Conservation (phyloP, 2,329 filamentous ascomycete genomes). For the Exutisphaerella laricina region DNA sequence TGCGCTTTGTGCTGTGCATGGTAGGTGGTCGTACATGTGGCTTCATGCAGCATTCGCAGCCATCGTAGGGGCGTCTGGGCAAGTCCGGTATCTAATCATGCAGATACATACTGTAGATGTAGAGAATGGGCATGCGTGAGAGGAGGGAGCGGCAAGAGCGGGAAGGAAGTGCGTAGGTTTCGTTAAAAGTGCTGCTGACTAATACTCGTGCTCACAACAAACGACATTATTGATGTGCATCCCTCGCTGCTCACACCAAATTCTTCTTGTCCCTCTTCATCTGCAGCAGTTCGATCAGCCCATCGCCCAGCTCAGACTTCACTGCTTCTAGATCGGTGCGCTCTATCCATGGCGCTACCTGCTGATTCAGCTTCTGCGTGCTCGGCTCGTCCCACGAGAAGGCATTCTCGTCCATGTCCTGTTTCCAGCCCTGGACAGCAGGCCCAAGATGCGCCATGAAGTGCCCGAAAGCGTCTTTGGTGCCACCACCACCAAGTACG, state of each 20-base stretch:
- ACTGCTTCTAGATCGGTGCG: constrained; percentile 9
- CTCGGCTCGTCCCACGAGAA: constrained; percentile 9
- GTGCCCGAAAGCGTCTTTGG: constrained; percentile 11
- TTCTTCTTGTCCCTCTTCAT: constrained; percentile 12
- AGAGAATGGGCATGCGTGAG: too few species aligned
- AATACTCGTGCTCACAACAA: too few species aligned
- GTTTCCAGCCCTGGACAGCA: constrained; percentile 13
- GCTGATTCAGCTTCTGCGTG: constrained; percentile 5
- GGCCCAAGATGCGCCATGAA: constrained; percentile 16
- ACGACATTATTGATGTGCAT: too few species aligned
- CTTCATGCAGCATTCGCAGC: too few species aligned
- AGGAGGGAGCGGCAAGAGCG: too few species aligned
- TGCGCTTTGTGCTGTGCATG: too few species aligned
- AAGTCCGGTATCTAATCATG: too few species aligned
- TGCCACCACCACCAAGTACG: constrained; percentile 12
- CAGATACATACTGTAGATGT: too few species aligned
- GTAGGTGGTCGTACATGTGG: too few species aligned
- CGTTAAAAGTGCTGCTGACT: too few species aligned
- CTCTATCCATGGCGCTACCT: constrained; percentile 10
- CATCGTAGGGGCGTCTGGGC: too few species aligned
- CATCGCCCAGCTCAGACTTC: constrained; percentile 12
- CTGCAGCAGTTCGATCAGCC: constrained; percentile 14
- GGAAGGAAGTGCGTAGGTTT: too few species aligned
- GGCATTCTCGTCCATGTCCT: constrained; percentile 17
- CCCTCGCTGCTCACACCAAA: not conserved